Percentiles rank a stretch among this genome's conserved stretches.
Evolutionary conservation across 495 filamentous ascomycete genomes (phyloP).

Genomic region (Aspergillus cavernicola): DNA sequence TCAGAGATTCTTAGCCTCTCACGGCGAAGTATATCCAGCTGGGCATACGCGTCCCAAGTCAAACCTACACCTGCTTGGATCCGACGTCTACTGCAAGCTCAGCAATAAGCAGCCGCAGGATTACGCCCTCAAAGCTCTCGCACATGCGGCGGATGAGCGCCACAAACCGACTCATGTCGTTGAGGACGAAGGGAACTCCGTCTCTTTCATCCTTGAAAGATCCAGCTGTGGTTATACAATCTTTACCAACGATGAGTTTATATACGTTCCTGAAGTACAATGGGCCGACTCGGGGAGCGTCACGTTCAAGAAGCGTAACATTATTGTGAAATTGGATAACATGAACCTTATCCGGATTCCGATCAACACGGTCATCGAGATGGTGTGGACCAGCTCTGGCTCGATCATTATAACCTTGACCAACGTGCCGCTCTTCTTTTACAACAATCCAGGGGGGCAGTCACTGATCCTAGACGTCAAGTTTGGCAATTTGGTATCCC

Average conservation of each 20-base stretch:
- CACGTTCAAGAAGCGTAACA: conserved; percentile 37
- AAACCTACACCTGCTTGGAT: conserved; percentile 36
- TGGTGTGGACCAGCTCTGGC: conserved; percentile 10
- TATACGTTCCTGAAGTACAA: conserved; percentile 44
- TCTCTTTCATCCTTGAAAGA: conserved; percentile 24
- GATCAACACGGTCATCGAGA: conserved; percentile 11
- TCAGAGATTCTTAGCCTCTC: conserved; percentile 26
- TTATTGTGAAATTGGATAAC: conserved; percentile 13
- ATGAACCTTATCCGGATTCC: conserved; percentile 16
- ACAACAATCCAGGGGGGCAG: background rate
- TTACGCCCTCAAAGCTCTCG: conserved; percentile 35
- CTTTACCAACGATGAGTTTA: conserved; percentile 34
- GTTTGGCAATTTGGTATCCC: background rate
- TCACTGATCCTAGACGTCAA: background rate
- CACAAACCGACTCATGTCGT: background rate
- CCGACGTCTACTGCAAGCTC: conserved; percentile 33
- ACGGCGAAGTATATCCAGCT: conserved; percentile 18
- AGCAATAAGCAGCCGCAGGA: conserved; percentile 38
- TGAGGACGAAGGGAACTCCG: background rate
- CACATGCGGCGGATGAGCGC: conserved; percentile 11
- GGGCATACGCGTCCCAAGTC: background rate
- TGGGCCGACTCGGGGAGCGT: conserved; percentile 28
- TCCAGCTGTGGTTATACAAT: conserved; percentile 50
- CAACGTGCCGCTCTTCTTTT: conserved; percentile 18
- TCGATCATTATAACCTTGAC: conserved; percentile 12